Conservation (phyloP, 2,329 filamentous ascomycete species). For the Pseudogymnoascus sp. region DNA sequence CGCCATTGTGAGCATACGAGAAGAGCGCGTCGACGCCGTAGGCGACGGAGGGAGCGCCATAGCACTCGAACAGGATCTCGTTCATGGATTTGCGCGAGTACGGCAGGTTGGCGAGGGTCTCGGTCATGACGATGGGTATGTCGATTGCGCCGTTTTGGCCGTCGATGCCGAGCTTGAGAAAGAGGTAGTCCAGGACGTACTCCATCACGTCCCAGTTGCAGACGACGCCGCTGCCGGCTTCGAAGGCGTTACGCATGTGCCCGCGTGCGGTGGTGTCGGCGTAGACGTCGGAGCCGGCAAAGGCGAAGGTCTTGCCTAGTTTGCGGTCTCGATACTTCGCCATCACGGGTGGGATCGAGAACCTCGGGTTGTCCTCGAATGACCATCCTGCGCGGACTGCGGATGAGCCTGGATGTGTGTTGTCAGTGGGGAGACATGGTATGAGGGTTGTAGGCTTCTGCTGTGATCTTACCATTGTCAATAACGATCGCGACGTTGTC, state of each 20-base stretch:
- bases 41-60: conserved; percentile 77
- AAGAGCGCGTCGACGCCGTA: conserved; percentile 97
- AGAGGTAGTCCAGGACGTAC: conserved; percentile 86
- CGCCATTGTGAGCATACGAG: conserved; percentile 81
- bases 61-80: conserved; percentile 94
- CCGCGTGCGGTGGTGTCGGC: conserved; percentile 87
- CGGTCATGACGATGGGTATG: conserved; percentile 87
- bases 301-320: conserved; percentile 81
- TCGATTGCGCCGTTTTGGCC: conserved; percentile 65
- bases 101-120: conserved; percentile 81
- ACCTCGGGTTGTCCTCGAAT: conserved; percentile 72
- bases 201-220: conserved; percentile 99
- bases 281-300: conserved; percentile 87
- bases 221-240: conserved; percentile 80
- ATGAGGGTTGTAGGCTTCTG: background rate
- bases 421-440: background rate
- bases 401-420: conserved; percentile 59
- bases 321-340: conserved; percentile 94
- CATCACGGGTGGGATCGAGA: conserved; percentile 81
- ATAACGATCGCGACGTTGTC: conserved; percentile 78
- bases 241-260: conserved; percentile 85
- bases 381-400: conserved; percentile 91
- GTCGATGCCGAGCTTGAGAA: conserved; percentile 86
- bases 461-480: conserved; percentile 67
- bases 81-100: conserved; percentile 94